phyloP scores from a whole-genome alignment of 352 stramenopile species.

The Globisporangium barbulae region DNA sequence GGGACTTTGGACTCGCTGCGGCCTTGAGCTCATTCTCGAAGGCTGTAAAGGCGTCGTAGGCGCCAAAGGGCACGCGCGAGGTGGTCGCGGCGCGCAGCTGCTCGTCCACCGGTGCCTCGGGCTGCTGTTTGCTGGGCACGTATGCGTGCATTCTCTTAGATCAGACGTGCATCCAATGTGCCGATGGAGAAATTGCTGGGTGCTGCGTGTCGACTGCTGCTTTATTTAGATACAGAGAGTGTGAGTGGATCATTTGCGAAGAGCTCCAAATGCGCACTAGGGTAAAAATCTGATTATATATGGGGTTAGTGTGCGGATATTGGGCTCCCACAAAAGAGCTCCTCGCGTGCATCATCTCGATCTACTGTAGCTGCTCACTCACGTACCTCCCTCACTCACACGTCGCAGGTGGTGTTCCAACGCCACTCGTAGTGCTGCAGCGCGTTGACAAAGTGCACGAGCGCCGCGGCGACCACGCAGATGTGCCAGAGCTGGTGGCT shows the following conservation, averaged over 20 bases:
- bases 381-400: conserved; percentile 21
- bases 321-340: neutral
- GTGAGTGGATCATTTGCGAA: neutral
- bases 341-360: neutral
- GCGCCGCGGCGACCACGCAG: conserved; percentile 79
- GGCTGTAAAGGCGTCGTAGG: conserved; percentile 7
- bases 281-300: neutral
- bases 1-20: neutral
- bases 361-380: neutral
- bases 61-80: conserved; percentile 9
- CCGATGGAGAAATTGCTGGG: neutral
- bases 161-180: neutral
- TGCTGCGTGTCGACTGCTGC: neutral
- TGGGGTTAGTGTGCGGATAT: neutral
- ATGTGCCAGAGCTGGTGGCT: conserved; percentile 89
- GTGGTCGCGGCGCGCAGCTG: conserved; percentile 10
- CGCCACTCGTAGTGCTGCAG: conserved; percentile 87
- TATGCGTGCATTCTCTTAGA: neutral
- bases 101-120: conserved; percentile 4
- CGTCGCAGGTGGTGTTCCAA: conserved; percentile 77
- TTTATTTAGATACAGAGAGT: neutral
- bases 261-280: neutral
- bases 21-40: conserved; percentile 10
- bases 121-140: neutral
- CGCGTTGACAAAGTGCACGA: conserved; percentile 81